Evolutionary conservation across 2,329 filamentous ascomycete species (phyloP), one percentile per base, ranked within the genome.

Genomic region (Chaetomiaceae sp.): DNA sequence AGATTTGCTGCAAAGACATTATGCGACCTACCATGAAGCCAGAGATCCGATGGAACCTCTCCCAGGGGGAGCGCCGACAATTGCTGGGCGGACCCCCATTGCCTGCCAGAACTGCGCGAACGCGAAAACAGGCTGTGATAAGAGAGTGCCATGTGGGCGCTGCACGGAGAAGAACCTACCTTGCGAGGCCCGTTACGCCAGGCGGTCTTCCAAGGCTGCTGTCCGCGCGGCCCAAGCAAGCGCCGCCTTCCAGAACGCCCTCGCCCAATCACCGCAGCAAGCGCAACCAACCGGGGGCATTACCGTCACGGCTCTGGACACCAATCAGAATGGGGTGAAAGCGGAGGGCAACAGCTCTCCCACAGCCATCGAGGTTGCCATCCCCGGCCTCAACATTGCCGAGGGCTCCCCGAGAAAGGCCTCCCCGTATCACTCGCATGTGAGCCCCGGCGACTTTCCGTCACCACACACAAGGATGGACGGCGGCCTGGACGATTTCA

Each of bases 91-190:
- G 37, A 70, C 67, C 9, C 69, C 68, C 4, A 76, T 76, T 51
- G 71, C 73, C 3, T 76, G 73, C 56, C 62, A 67, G 35, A 71
- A 71, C 50, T 76, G 73, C 47, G 69, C 72, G 24, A 71, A 65
- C 52, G 72, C 72, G 26, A 75, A 76, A 59, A 74, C 71, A 2
- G 71, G 69, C 7, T 76, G 73, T 46, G 72, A 75, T 48, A 76
- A 75, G 56, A 62, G 64, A 44, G 66, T 71, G 1, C 72, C 72
- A 0, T 76, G 73, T 52, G 64, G 68, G n/a, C 64, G 71, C 45
- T 76, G 73, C 47, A 59, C 64, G 6, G 70, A 74, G 36, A 75
- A 75, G 58, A 69, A 67, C 46, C 58, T 75, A n/a, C 58, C 65
- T 1, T 71, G 75, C 53, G 68, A 67, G 4, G 68, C 71, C 2